phyloP scores from a whole-genome alignment of 768 basidiomycete genomes.

The Saitozyma sp. region DNA sequence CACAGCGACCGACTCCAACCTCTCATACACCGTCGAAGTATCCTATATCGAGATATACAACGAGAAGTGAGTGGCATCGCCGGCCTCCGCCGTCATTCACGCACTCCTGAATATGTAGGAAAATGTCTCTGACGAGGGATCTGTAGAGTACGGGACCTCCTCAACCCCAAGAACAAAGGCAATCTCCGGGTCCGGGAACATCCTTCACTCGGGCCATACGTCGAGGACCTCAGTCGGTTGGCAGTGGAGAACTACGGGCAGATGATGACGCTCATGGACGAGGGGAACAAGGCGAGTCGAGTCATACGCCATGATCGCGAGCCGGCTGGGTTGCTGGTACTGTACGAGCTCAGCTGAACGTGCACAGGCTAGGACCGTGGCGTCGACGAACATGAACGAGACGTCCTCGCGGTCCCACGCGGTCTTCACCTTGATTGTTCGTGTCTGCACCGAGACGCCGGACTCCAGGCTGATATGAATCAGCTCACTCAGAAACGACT shows the following conservation, averaged over 20 bases:
- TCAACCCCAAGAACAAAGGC: conserved; percentile 95
- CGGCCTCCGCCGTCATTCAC: not conserved
- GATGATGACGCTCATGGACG: conserved; percentile 99
- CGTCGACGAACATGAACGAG: conserved; percentile 99
- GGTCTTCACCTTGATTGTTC: conserved; percentile 79
- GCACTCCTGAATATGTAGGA: no score
- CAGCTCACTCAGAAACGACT: conserved; percentile 88
- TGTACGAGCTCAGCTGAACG: conserved; percentile 13
- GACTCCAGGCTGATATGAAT: conserved; percentile 7
- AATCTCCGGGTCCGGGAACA: conserved; percentile 97
- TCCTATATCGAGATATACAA: conserved; percentile 80
- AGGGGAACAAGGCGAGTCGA: conserved; percentile 76
- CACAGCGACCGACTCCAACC: conserved; percentile 64
- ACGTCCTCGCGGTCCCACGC: conserved; percentile 98
- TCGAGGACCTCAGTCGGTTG: conserved; percentile 93
- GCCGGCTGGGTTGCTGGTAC: not conserved
- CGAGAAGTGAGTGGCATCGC: conserved; percentile 33
- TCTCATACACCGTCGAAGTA: conserved; percentile 91
- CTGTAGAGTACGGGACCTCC: conserved; percentile 85
- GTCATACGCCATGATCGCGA: not conserved
- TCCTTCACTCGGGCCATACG: conserved; percentile 83
- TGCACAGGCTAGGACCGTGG: conserved; percentile 78
- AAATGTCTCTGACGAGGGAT: not conserved
- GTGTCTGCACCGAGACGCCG: conserved; percentile 2
- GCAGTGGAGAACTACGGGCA: conserved; percentile 87